Conservation (phyloP, 176 grass and related monocot species). For the Musa troglodytarum region DNA sequence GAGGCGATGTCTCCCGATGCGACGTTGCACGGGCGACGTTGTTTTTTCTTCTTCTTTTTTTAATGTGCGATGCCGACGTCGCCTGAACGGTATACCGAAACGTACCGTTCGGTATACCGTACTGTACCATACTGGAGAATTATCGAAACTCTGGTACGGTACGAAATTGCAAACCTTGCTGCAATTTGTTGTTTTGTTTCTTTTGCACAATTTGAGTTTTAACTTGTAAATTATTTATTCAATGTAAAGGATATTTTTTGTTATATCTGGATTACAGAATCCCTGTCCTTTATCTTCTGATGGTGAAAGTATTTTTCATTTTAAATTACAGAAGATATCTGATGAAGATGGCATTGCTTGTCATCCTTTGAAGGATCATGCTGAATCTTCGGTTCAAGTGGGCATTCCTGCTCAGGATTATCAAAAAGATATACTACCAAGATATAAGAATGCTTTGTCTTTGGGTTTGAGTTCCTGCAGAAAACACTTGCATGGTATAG, state of each 20-base stretch:
- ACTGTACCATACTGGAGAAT: too few species aligned
- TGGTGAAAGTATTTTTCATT: not conserved
- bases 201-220: not conserved
- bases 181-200: not conserved
- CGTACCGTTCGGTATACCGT: too few species aligned
- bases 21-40: too few species aligned
- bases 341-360: slow-evolving; percentile 25
- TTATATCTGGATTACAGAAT: not conserved
- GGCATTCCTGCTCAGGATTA: slow-evolving; percentile 62
- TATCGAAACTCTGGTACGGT: too few species aligned
- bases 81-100: too few species aligned
- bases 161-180: too few species aligned
- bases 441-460: slow-evolving; percentile 67
- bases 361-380: slow-evolving; percentile 17
- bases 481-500: slow-evolving; percentile 37
- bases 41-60: too few species aligned
- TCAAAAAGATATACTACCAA: slow-evolving; percentile 72
- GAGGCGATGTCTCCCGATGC: too few species aligned
- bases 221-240: not conserved
- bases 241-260: not conserved
- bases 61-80: too few species aligned
- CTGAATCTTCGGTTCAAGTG: slow-evolving; percentile 26
- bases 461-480: slow-evolving; percentile 52
- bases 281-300: slow-evolving; percentile 1
- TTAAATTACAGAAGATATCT: slow-evolving; percentile 44